Percentiles rank a stretch among this genome's conserved stretches.
phyloP scores from a whole-genome alignment of 1,139 yeast genomes.

The Saccharomyces pastorianus region DNA sequence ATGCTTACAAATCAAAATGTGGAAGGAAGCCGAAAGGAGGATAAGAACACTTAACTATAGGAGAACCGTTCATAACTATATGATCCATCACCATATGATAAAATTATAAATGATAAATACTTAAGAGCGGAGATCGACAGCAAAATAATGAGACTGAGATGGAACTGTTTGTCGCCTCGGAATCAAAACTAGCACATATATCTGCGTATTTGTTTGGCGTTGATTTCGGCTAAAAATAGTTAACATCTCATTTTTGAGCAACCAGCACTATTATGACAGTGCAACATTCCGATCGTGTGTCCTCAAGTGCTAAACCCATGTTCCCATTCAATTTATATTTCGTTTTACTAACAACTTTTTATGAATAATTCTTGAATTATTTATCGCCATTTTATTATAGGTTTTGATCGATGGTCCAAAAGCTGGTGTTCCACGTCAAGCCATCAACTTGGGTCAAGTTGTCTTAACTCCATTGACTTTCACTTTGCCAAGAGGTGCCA shows the following conservation, averaged over 20 bases:
- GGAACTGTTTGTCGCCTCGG: too few species aligned
- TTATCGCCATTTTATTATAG: slow-evolving; percentile 32
- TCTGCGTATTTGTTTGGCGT: too few species aligned
- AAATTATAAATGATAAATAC: too few species aligned
- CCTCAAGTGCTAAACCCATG: neutral
- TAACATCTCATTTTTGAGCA: neutral
- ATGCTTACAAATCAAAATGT: neutral
- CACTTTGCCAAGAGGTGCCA: slow-evolving; percentile 90
- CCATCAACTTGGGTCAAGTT: slow-evolving; percentile 77
- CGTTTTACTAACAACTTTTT: slow-evolving; percentile 5
- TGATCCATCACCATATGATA: too few species aligned
- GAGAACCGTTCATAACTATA: too few species aligned
- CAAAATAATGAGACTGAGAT: too few species aligned
- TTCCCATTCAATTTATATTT: neutral
- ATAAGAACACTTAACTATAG: too few species aligned
- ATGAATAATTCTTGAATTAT: slow-evolving; percentile 6
- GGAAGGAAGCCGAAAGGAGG: neutral
- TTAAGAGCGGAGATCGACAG: too few species aligned
- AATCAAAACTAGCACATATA: too few species aligned
- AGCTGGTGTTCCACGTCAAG: slow-evolving; percentile 82
- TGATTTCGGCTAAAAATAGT: too few species aligned
- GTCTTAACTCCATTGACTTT: slow-evolving; percentile 89
- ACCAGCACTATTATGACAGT: too few species aligned
- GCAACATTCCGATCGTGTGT: neutral
- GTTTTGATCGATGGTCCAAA: slow-evolving; percentile 95